phyloP scores from a whole-genome alignment of 1,139 yeast genomes.

The Kodamaea fungicola region DNA sequence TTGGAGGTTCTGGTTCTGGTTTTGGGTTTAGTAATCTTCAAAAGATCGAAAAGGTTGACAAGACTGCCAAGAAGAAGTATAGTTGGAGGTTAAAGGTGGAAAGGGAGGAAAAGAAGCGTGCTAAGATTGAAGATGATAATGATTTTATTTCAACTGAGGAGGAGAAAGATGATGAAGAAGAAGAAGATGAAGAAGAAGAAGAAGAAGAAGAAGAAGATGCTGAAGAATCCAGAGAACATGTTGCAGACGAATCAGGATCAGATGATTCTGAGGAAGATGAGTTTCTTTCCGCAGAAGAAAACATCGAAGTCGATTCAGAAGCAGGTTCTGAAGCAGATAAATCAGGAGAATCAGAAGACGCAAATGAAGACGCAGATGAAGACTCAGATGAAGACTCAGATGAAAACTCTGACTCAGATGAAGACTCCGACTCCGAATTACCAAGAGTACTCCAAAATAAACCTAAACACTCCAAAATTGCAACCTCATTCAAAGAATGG shows the following conservation, averaged over 20 bases:
- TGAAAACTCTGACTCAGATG: conserved; percentile 18
- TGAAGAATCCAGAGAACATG: conserved; percentile 10
- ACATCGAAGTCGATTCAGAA: conserved; percentile 10
- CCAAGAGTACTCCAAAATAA: conserved; percentile 36
- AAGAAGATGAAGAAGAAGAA: conserved; percentile 15
- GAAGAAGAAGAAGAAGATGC: conserved; percentile 17
- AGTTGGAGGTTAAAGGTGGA: conserved; percentile 43
- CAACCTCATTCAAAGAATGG: conserved; percentile 54
- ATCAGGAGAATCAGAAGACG: conserved; percentile 36
- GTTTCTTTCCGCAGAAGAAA: conserved; percentile 9
- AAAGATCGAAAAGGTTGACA: conserved; percentile 35
- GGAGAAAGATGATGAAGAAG: conserved; percentile 36
- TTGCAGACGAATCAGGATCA: conserved; percentile 10
- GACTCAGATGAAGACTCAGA: conserved; percentile 18
- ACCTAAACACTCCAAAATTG: conserved; percentile 42
- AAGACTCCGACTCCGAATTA: conserved; percentile 19
- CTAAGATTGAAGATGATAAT: conserved; percentile 35
- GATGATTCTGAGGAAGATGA: conserved; percentile 8
- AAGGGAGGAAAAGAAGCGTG: conserved; percentile 32
- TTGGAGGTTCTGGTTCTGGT: conserved; percentile 60
- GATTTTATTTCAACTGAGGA: conserved; percentile 33
- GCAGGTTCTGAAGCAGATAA: conserved; percentile 14
- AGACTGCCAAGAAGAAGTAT: conserved; percentile 34
- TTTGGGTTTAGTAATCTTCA: conserved; percentile 66
- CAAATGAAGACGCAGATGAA: conserved; percentile 18